phyloP scores from a whole-genome alignment of 441 rosid genomes.

The Dalechampia spathulata region DNA sequence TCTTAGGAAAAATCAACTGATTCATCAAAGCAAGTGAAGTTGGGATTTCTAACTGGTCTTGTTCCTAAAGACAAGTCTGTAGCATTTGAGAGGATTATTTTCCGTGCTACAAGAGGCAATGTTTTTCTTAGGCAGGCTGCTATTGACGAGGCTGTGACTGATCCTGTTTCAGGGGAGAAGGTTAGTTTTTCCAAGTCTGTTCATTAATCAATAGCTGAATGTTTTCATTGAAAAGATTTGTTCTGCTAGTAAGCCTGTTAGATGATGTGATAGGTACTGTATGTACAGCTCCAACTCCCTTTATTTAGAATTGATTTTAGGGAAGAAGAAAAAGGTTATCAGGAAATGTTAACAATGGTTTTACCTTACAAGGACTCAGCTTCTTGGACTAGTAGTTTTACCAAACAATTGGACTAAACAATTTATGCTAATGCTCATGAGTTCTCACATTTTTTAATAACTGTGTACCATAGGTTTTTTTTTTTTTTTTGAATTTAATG shows the following conservation, averaged over 20 bases:
- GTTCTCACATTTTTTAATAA: neutral
- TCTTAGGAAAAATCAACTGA: slow-evolving; percentile 58
- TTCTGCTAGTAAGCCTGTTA: neutral
- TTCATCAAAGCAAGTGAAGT: slow-evolving; percentile 78
- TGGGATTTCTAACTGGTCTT: slow-evolving; percentile 78
- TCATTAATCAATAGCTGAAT: neutral
- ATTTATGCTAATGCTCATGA: too few relatives aligned
- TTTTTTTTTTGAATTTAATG: neutral
- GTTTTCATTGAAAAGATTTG: neutral
- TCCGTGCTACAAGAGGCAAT: slow-evolving; percentile 98
- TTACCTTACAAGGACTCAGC: too few relatives aligned
- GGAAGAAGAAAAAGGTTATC: too few relatives aligned
- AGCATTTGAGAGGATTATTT: slow-evolving; percentile 88
- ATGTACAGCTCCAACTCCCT: too few relatives aligned
- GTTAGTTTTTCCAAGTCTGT: slow-evolving; percentile 22
- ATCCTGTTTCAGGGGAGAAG: slow-evolving; percentile 88
- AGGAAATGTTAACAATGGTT: too few relatives aligned
- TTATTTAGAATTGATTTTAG: too few relatives aligned
- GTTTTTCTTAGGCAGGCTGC: slow-evolving; percentile 60
- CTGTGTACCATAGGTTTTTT: too few relatives aligned
- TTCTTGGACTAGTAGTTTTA: too few relatives aligned
- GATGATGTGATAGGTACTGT: too few relatives aligned
- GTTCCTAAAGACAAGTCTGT: slow-evolving; percentile 78
- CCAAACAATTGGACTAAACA: too few relatives aligned
- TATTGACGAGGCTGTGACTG: slow-evolving; percentile 65